Base-by-base conservation (phyloP, 148 eudicot genomes). In the Nepenthes gracilis region DNA sequence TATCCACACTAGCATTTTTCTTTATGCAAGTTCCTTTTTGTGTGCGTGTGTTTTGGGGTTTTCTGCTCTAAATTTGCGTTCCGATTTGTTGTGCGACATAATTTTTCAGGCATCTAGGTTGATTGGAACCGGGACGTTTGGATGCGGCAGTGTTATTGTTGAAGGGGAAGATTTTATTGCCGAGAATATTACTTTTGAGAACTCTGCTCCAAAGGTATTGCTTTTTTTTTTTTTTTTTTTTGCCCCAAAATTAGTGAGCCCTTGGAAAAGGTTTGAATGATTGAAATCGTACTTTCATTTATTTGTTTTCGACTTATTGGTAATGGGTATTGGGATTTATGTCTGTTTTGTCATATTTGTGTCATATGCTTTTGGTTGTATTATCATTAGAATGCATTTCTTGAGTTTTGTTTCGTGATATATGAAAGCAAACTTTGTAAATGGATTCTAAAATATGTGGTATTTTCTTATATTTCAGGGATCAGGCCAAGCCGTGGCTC, bases 121-220 rank as follows among this genome's bases (percentile, higher is more conserved):
- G 75, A 92, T 88, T 73, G 98, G 98, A 43, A 85, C 98, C 7
- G 97, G 96, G 60, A 88, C 96, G 34, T 92, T 88, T 82, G 96
- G 98, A 57, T 92, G 98, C 63, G 98, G 96, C 55, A 85, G 67
- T 67, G 69, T 74, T 7, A 88, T 92, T 64, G 82, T 92, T 6
- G 98, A 92, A 84, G 98, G 98, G 14, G 96, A 84, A 61, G 98
- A 88, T 59, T 92, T 88, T 50, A 82, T 92, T 38, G 90, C 94
- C 54, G 96, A 92, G 72, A 92, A 92, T 70, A 71, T 92, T 35
- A 85, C 98, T 54, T 92, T 92, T 72, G 88, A 92, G 77, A 92
- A 92, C 60, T 85, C 89, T 59, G 84, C 98, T 60, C 88, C 98
- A 4, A 72, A 92, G 96, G 96, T 89, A 43, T 47, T 10, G 6